Conservation (phyloP, 2,329 filamentous ascomycete species). For the Neocatenulostroma microsporum region DNA sequence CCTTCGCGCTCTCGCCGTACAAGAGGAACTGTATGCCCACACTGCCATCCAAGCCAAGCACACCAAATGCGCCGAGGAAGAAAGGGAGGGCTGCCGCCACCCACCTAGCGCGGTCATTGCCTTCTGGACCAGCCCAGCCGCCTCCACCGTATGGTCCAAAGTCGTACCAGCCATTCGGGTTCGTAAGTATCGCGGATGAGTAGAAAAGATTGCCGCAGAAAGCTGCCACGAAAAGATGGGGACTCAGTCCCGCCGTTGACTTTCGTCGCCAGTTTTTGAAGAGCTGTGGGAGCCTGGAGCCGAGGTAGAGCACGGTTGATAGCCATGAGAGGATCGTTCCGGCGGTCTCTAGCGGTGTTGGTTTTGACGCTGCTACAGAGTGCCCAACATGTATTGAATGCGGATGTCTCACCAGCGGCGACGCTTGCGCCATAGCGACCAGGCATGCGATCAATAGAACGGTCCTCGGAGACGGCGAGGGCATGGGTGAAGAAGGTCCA, state of each 20-base stretch:
- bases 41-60: conserved; percentile 53
- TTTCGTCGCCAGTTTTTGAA: conserved; percentile 57
- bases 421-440: conserved; percentile 37
- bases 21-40: conserved; percentile 57
- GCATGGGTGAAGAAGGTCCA: conserved; percentile 33
- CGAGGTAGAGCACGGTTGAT: conserved; percentile 51
- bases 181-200: conserved; percentile 53
- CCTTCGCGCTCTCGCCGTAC: conserved; percentile 44
- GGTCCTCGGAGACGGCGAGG: conserved; percentile 40
- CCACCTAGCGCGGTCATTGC: conserved; percentile 51
- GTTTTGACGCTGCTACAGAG: conserved; percentile 2
- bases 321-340: conserved; percentile 50
- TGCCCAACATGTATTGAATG: too few species aligned
- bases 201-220: conserved; percentile 64
- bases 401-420: conserved; percentile 24
- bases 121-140: conserved; percentile 51
- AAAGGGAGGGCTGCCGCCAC: conserved; percentile 53
- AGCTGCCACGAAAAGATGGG: conserved; percentile 56
- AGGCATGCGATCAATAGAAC: conserved; percentile 40
- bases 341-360: conserved; percentile 34
- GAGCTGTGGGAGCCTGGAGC: conserved; percentile 55
- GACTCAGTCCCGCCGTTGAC: conserved; percentile 56
- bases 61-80: conserved; percentile 58
- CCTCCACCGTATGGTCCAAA: conserved; percentile 48
- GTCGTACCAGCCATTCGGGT: conserved; percentile 55